phyloP scores from a whole-genome alignment of 2,329 filamentous ascomycete species.

The Chaetomiaceae sp. region DNA sequence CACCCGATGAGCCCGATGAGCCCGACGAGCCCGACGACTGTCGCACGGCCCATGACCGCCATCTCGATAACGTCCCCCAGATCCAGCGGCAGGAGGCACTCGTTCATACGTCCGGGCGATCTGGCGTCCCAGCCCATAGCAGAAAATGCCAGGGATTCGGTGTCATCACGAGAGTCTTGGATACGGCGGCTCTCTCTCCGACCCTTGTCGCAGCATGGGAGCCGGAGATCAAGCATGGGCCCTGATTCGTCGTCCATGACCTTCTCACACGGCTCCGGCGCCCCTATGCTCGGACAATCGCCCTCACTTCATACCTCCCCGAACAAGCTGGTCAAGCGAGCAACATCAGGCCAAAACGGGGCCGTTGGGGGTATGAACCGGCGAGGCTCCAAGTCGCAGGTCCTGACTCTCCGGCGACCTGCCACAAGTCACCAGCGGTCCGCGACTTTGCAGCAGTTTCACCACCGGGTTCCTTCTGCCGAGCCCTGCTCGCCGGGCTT shows the following conservation, averaged over 20 bases:
- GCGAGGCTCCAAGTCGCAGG: conserved; percentile 54
- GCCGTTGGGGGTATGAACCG: conserved; percentile 40
- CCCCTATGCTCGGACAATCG: conserved; percentile 53
- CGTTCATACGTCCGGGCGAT: conserved; percentile 40
- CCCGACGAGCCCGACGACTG: conserved; percentile 28
- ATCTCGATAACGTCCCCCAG: conserved; percentile 41
- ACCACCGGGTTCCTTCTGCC: conserved; percentile 24
- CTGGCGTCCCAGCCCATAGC: conserved; percentile 34
- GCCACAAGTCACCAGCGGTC: conserved; percentile 77
- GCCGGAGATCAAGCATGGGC: conserved; percentile 58
- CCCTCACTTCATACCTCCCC: conserved; percentile 49
- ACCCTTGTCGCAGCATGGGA: conserved; percentile 61
- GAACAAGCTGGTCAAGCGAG: conserved; percentile 76
- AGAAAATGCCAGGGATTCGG: conserved; percentile 51
- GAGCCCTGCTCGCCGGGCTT: conserved; percentile 20
- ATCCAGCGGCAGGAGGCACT: conserved; percentile 39
- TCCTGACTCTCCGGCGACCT: conserved; percentile 64
- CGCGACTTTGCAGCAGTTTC: conserved; percentile 59
- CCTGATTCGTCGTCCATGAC: conserved; percentile 62
- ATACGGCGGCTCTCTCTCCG: conserved; percentile 65
- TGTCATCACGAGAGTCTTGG: conserved; percentile 65
- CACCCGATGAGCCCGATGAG: conserved; percentile 29
- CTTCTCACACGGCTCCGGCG: conserved; percentile 62
- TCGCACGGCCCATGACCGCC: conserved; percentile 31
- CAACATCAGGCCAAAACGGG: conserved; percentile 51